phyloP scores from a whole-genome alignment of 2,329 filamentous ascomycete species.

The Paradendryphiella salina region DNA sequence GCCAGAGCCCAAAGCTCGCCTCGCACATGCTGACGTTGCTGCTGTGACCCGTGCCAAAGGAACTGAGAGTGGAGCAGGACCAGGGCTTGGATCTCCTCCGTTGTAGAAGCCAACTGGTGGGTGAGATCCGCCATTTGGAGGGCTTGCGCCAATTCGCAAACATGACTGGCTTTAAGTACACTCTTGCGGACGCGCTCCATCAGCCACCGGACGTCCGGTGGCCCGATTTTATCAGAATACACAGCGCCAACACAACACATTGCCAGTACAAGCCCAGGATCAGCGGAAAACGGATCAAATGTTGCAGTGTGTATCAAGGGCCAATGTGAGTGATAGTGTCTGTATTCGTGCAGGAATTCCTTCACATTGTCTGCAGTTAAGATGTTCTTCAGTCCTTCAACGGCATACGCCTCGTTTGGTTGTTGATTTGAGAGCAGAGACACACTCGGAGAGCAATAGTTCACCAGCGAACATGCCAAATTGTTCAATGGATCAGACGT shows the following conservation, averaged over 20 bases:
- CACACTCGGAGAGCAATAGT: constrained; percentile 58
- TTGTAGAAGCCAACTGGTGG: constrained; percentile 45
- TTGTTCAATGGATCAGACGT: constrained; percentile 51
- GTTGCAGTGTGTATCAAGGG: constrained; percentile 72
- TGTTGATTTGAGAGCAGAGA: constrained; percentile 24
- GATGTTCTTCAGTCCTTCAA: constrained; percentile 58
- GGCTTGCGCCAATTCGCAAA: constrained; percentile 51
- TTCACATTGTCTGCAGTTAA: constrained; percentile 70
- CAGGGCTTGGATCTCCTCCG: constrained; percentile 71
- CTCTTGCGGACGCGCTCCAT: constrained; percentile 66
- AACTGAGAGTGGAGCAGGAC: constrained; percentile 65
- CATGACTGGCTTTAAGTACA: constrained; percentile 59
- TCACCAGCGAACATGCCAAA: constrained; percentile 51
- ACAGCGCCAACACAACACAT: constrained; percentile 76
- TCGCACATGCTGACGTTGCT: constrained; percentile 66
- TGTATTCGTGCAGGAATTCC: constrained; percentile 71
- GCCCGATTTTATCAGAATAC: constrained; percentile 66
- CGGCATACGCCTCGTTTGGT: constrained; percentile 51
- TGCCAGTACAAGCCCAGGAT: constrained; percentile 67
- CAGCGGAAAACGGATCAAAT: constrained; percentile 67
- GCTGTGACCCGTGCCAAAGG: constrained; percentile 70
- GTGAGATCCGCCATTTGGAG: constrained; percentile 48
- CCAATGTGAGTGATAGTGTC: constrained; percentile 74
- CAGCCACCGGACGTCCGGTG: constrained; percentile 66
- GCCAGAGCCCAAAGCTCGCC: constrained; percentile 62